phyloP scores from a whole-genome alignment of 2,329 filamentous ascomycete species.

The Botrytis porri region DNA sequence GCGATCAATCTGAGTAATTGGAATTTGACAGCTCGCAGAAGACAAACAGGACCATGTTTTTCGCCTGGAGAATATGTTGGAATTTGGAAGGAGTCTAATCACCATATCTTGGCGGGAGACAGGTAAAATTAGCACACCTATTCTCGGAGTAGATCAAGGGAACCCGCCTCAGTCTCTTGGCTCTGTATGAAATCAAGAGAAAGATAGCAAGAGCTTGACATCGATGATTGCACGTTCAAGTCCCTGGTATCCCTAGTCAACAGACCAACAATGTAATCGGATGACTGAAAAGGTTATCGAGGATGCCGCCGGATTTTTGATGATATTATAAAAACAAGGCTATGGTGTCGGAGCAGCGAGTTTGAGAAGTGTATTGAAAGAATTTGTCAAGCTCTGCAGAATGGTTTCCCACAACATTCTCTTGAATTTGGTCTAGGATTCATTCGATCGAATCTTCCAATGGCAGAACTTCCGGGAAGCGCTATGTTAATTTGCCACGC shows the following conservation, averaged over 20 bases:
- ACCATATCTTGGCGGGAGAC: rapidly evolving
- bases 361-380: not conserved
- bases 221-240: not conserved
- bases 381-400: not conserved
- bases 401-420: not conserved
- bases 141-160: not conserved
- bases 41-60: too few relatives aligned
- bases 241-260: not conserved
- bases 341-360: not conserved
- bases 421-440: not conserved
- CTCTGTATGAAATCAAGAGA: not conserved
- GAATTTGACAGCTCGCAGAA: too few relatives aligned
- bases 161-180: not conserved
- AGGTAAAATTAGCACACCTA: not conserved
- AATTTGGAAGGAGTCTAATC: too few relatives aligned
- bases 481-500: too few relatives aligned
- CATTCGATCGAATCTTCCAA: not conserved
- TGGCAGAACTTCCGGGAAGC: not conserved
- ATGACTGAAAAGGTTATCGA: not conserved
- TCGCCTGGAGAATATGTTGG: too few relatives aligned
- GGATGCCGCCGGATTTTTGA: not conserved
- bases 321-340: not conserved
- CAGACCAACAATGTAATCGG: not conserved
- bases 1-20: too few relatives aligned
- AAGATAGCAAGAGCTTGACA: too few relatives aligned